These are phyloP conservation scores for Cephaloascus fragrans DNA, from an alignment of 805 yeast genomes.

Conservation along the genomic window DNA sequence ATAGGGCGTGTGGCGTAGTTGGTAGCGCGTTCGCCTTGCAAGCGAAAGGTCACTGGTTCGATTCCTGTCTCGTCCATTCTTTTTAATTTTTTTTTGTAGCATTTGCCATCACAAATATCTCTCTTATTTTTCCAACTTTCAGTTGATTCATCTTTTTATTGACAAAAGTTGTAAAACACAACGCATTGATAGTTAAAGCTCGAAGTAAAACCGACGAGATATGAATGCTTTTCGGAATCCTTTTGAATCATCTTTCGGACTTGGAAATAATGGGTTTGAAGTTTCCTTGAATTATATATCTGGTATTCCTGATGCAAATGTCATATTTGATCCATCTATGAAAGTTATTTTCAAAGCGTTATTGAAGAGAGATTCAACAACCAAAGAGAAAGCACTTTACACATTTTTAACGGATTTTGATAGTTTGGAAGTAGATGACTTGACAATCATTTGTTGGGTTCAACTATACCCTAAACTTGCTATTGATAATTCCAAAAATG, in stretches of 20 bases:
- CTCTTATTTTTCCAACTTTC: too few relatives aligned
- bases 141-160: too few relatives aligned
- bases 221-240: conserved; percentile 1
- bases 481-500: conserved; percentile 56
- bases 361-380: conserved; percentile 71
- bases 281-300: conserved; percentile 68
- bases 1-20: conserved; percentile 73
- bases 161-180: too few relatives aligned
- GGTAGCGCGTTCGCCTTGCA: conserved; percentile 79
- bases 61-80: conserved; percentile 63
- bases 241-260: not conserved
- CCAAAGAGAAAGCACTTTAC: conserved; percentile 70
- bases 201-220: too few relatives aligned
- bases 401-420: conserved; percentile 47
- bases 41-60: conserved; percentile 74
- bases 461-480: conserved; percentile 77
- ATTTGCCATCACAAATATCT: too few relatives aligned
- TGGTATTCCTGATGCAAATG: conserved; percentile 65
- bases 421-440: conserved; percentile 33
- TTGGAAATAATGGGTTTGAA: conserved; percentile 29
- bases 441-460: conserved; percentile 56
- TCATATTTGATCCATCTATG: conserved; percentile 31
- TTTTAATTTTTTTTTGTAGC: too few relatives aligned
- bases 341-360: conserved; percentile 66
- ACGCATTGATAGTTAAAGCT: too few relatives aligned